Evolutionary conservation across 441 rosid genomes (phyloP).

Genomic region (Erodium trifolium): DNA sequence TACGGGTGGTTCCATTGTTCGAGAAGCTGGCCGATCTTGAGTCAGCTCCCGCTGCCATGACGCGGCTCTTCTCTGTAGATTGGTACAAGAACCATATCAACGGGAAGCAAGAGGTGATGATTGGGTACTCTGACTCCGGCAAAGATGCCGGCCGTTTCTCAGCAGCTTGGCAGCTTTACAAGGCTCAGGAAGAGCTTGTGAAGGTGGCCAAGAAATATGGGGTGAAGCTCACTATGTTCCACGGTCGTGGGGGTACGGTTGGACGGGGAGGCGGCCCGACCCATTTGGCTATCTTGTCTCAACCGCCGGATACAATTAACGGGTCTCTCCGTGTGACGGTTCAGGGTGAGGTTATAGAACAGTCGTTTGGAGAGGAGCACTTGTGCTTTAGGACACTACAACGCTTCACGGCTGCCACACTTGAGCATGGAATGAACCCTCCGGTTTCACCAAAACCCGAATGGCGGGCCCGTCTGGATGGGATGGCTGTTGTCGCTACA

Average conservation of each 20-base stretch:
- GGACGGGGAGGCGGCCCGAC: conserved; percentile 99
- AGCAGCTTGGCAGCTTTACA: conserved; percentile 87
- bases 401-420: conserved; percentile 89
- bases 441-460: conserved; percentile 35
- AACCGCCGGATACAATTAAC: conserved; percentile 66
- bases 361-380: background rate
- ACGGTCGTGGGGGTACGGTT: conserved; percentile 62
- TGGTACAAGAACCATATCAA: conserved; percentile 45
- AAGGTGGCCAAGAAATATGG: conserved; percentile 78
- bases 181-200: background rate
- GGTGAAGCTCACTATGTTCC: conserved; percentile 52
- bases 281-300: conserved; percentile 96
- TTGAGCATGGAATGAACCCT: conserved; percentile 26
- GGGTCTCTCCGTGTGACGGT: background rate
- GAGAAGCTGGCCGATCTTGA: conserved; percentile 36
- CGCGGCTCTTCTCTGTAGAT: background rate
- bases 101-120: conserved; percentile 97
- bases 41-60: conserved; percentile 77
- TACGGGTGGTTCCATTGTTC: conserved; percentile 83
- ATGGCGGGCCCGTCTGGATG: conserved; percentile 81
- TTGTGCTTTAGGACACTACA: conserved; percentile 38
- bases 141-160: conserved; percentile 94
- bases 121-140: conserved; percentile 89
- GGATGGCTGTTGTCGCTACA: conserved; percentile 81
- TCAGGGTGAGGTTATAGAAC: background rate